Base-by-base conservation (phyloP, 129 eudicot species). In the Flaveria sonorensis region DNA sequence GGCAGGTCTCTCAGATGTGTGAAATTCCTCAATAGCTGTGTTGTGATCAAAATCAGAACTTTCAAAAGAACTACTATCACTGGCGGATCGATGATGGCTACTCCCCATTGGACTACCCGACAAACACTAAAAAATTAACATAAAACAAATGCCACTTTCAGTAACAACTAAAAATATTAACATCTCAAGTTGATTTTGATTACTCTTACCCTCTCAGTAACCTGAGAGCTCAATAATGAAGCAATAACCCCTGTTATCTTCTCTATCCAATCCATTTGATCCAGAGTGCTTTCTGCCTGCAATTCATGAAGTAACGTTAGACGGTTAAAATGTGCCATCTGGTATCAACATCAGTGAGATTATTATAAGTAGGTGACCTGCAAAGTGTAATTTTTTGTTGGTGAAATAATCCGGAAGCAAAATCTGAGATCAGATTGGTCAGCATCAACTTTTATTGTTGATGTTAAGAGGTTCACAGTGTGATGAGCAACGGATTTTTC, bases 211-310 rank as follows among this genome's bases (percentile, higher is more conserved):
- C 92, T 87, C 78, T 93, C 98, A 62, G 98, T 92, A 78, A 92
- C 83, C 83, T 93, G 97, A 62, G 98, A 93, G 82, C 97, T 93
- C 74, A 93, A 80, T 69, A 93, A 81, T 14, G 98, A 93, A 36
- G 98, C 98, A 76, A 93, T 93, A 70, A 93, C 98, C 50, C 98
- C 98, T 24, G 98, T 93, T 79, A 93, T 93, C 88, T 93, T 93
- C 79, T 93, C 98, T 66, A 93, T 91, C 98, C 98, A 93, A 77
- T 93, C 98, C 98, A 93, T 93, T 74, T 93, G 98, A 84, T 93
- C 98, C 80, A 91, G 81, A 72, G 98, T 93, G 85, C 98, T 93
- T 73, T 93, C 98, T 23, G 98, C 98, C 98, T 93, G 91, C 87
- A 76, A 68, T 64, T 74, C 80, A 19, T 52, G 69, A 75, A 53